Base-by-base conservation (phyloP, 495 filamentous ascomycete species). In the Sabuloglossum arenarium region DNA sequence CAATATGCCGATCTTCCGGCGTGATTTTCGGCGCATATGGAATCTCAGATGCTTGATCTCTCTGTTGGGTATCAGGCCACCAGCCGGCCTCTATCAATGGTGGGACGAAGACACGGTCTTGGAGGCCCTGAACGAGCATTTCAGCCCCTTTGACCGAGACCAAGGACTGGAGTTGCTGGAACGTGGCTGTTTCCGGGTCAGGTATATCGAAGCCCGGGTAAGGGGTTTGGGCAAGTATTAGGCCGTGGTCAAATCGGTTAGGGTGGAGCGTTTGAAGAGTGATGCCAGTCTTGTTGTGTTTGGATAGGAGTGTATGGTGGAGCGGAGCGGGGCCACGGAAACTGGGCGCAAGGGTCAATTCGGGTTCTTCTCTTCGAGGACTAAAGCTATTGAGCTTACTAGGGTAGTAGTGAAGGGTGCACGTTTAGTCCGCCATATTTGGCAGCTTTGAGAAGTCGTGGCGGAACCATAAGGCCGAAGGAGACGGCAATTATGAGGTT, bases 401-500 rank as follows among this genome's bases (percentile, higher is more conserved):
- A 80, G 8, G 91, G 91, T 12, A 98, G 78, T 6, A 94, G 65
- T n/a, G 90, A 96, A 0, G 91, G 91, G 64, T 98, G 91, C 3
- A 98, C 75, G 68, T 98, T 98, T 24, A 97, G 67, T 0, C 91
- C 91, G 58, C 89, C 88, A 68, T 90, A 94, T 56, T 75, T 73
- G 16, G 84, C 75, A 5, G 61, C 66, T 27, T 70, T 72, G 43
- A 97, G 73, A 16, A 95, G 75, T 3, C 84, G 74, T 5, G 79
- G 77, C 0, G 91, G 93, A 10, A 98, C 79, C 52, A 94, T 82
- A 16, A 93, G 75, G 3, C 91, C 91, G 66, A 97, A 98, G 6
- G 91, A 96, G n/a, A 96, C 93, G 24, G 88, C 88, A 32, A 97
- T 75, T 57, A 98, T 81, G 45, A 98, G 72, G 64, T 96, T 88